Base-by-base conservation (phyloP, 129 eudicot genomes). In the Escallonia rubra region DNA sequence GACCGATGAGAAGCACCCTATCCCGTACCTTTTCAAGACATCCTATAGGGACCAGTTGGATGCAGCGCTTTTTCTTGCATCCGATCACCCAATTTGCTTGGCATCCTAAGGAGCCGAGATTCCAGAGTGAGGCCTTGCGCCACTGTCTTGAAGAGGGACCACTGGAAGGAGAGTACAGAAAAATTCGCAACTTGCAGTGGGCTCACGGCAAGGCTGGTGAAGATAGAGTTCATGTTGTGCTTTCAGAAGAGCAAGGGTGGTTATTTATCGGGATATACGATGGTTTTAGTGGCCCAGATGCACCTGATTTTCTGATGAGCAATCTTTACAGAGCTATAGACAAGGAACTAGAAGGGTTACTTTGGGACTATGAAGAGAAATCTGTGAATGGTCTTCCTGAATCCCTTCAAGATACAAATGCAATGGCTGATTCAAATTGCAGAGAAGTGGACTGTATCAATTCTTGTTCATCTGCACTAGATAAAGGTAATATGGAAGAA, bases 181-280 rank as follows among this genome's bases (percentile, higher is more conserved):
- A 67, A 43, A 66, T 59, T 43, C 70, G 70, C 8, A 67, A 68
- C 62, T 11, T 68, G 52, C 72, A 68, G 38, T 68, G 72, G 72
- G 72, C 72, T 68, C 62, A 54, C 2, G 72, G 72, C 38, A 68
- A 68, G 45, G 72, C 72, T 16, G 72, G 72, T 16, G 72, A 68
- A 55, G 72, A 68, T 68, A 56, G 72, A 43, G 72, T 68, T 54
- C 72, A 68, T 6, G 72, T 68, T 43, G 72, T 68, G 23, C 53
- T 68, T 12, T 68, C 72, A 2, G 72, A 68, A 55, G 72, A 68
- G 63, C 72, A 68, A 42, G 72, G 72, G 46, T 68, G 72, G 72
- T 43, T 68, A 43, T 68, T 68, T 43, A 56, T 68, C n/a, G 72
- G 72, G 63, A 68, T 68, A 14, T 68, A 68, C 34, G 72, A 68